phyloP scores from a whole-genome alignment of 768 basidiomycete species.

The Lactarius psammicola region DNA sequence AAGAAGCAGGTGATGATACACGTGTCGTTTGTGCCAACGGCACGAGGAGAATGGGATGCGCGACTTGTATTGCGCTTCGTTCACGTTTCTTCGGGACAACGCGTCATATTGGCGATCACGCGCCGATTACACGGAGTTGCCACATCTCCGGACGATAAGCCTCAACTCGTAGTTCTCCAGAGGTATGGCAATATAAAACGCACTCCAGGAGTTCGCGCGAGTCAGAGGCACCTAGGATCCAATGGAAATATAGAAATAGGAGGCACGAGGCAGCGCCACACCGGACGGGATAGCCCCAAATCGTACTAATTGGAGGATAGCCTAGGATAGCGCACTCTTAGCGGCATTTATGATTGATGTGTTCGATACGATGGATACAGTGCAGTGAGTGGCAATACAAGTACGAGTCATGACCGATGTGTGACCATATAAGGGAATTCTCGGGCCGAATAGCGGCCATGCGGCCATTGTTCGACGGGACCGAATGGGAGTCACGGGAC shows the following conservation, averaged over 20 bases:
- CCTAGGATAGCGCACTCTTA: background rate
- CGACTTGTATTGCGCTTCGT: background rate
- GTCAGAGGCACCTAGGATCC: background rate
- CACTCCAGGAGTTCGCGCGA: background rate
- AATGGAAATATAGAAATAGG: background rate
- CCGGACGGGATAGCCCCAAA: background rate
- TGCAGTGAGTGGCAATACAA: background rate
- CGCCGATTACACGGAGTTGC: background rate
- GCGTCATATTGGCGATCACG: background rate
- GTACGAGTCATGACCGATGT: background rate
- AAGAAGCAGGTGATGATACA: background rate
- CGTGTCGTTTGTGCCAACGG: background rate
- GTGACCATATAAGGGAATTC: constrained; percentile 10
- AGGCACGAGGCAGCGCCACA: background rate
- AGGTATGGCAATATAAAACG: background rate
- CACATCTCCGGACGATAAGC: background rate
- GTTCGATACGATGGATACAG: background rate
- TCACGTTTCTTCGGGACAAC: background rate
- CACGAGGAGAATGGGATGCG: background rate
- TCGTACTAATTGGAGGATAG: background rate
- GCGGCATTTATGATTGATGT: background rate
- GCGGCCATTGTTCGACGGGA: constrained; percentile 27
- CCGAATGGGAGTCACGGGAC: constrained; percentile 22
- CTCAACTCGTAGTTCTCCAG: background rate
- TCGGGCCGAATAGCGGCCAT: constrained; percentile 7